Base-by-base conservation (phyloP, 306 rosid genomes). In the Cucurbita maxima region DNA sequence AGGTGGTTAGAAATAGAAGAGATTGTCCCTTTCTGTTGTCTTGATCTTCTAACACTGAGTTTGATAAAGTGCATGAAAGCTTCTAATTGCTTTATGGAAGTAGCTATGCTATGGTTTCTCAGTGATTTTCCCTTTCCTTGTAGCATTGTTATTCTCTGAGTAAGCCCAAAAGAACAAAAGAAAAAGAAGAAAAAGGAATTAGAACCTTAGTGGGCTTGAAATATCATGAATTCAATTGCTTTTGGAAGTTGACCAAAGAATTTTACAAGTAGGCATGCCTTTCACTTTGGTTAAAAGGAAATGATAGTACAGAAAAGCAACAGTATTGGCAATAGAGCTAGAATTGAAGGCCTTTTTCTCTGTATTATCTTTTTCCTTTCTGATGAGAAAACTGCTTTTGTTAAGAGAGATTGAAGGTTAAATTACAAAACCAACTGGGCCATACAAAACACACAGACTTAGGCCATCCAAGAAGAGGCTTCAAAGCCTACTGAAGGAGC, bases 221-320 rank as follows among this genome's bases (percentile, higher is more conserved):
- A 48, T 50, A 45, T 58, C 56, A 20, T 45, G 25, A 25, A 25
- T 0, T 82, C 58, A 54, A 30, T 73, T 74, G 47, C 73, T 90
- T 85, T 76, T 72, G 76, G 60, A 58, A 79, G 74, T 82, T 79
- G 78, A 60, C 63, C 47, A 14, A 63, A 66, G 58, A 76, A 44
- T 62, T 80, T 84, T 77, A 66, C 66, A 11, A 64, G 1, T 19
- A 47, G 67, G 59, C 20, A 79, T 59, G 68, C 79, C 57, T 81
- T 85, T 53, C 57, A 41, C 79, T 71, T 76, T 8, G 75, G 58
- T 73, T 76, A 68, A 67, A 79, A 72, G 77, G 73, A 59, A 50
- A 12, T 41, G 58, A 37, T 37, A 5, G 57, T 59, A 30, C 60
- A 53, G 60, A 72, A 62, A 74, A 58, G 54, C 44, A 50, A 69